Base-by-base conservation (phyloP, 441 rosid genomes). In the Erysimum pusillum region DNA sequence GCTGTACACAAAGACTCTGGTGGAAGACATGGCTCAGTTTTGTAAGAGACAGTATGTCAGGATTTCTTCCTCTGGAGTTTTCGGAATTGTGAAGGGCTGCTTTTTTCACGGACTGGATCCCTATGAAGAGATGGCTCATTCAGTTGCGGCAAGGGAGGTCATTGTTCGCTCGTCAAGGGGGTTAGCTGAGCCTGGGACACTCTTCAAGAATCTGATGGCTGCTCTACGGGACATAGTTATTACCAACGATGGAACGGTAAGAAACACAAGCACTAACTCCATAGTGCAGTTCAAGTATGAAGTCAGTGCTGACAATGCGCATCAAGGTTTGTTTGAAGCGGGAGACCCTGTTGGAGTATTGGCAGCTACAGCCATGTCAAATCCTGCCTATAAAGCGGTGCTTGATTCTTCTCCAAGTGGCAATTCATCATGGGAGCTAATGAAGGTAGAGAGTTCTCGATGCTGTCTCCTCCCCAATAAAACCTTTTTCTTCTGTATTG, bases 301-400 rank as follows among this genome's bases (percentile, higher is more conserved):
- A n/a, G n/a, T n/a, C n/a, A n/a, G n/a, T n/a, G n/a, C n/a, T n/a
- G n/a, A n/a, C n/a, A n/a, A n/a, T n/a, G n/a, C n/a, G n/a, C n/a
- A n/a, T n/a, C n/a, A n/a, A n/a, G n/a, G n/a, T n/a, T n/a, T n/a
- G n/a, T 77, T 86, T 64, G 90, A 91, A 57, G 91, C 98, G 2
- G 99, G 99, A 62, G 99, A 96, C 65, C 98, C 99, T 57, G 97
- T 96, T 53, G 99, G 99, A 45, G 98, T 93, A 49, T 83, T 96
- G 73, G 99, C 99, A 74, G 97, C 99, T 46, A 93, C 99, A 60
- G 97, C 99, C 20, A 93, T 96, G 97, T 93, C 99, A 32, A 93
- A 87, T 84, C 98, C 99, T 70, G 99, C 99, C 9, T 93, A 93
- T 51, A 96, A 93, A 81, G 99, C 99, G 3, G 98, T 96, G 69